These are phyloP conservation scores for Candida hispaniensis DNA, from an alignment of 805 yeast species.

Conservation along the genomic window DNA sequence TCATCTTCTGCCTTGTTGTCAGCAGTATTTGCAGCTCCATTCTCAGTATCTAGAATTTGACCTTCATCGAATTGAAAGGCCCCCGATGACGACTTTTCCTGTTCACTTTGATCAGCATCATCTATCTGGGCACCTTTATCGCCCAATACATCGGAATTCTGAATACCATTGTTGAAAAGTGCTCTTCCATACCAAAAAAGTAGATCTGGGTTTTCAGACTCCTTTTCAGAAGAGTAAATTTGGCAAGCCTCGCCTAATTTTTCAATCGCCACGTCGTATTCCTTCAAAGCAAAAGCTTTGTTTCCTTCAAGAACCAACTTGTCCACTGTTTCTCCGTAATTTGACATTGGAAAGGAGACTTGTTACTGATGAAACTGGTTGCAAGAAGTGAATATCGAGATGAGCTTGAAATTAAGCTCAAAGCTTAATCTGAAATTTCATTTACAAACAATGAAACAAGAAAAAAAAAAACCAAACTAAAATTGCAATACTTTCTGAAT, in stretches of 20 bases:
- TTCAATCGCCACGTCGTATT: conserved; percentile 59
- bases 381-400: no score
- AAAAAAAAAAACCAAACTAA: no score
- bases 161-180: conserved; percentile 63
- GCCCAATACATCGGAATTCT: conserved; percentile 68
- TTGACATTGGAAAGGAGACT: neutral
- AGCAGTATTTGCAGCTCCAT: conserved; percentile 12
- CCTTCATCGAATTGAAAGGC: conserved; percentile 18
- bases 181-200: conserved; percentile 71
- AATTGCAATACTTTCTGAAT: no score
- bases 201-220: conserved; percentile 59
- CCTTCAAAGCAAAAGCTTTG: conserved; percentile 49
- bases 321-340: conserved; percentile 29
- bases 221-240: conserved; percentile 35
- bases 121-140: conserved; percentile 29
- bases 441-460: no score
- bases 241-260: conserved; percentile 68
- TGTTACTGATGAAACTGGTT: no score
- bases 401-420: no score
- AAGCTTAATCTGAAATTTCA: no score
- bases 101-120: conserved; percentile 20
- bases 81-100: conserved; percentile 19
- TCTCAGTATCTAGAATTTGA: no score
- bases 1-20: conserved; percentile 18
- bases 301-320: conserved; percentile 51